Base-by-base conservation (phyloP, 768 basidiomycete genomes). In the Hysterangium stoloniferum region DNA sequence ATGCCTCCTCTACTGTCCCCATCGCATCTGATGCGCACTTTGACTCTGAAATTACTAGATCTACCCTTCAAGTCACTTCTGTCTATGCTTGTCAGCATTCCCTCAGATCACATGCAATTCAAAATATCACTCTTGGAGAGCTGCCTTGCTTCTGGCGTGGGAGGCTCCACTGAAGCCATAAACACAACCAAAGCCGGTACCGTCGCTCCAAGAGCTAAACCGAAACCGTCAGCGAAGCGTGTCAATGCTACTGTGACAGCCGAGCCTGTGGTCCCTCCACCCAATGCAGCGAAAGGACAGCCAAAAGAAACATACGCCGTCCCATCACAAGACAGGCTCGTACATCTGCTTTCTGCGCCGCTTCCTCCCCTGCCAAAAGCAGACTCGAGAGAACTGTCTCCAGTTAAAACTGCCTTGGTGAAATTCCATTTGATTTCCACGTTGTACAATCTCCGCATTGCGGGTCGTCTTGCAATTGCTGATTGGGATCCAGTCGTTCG, bases 341-440 rank as follows among this genome's bases (percentile, higher is more conserved):
- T 40, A 12, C 15, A 12, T 27, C 25, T 51, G 25, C 37, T 51
- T 51, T 41, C 36, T 2, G 25, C 47, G n/a, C 41, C 38, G 25
- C n/a, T 48, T 13, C 24, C 6, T 8, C 22, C n/a, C 15, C 31
- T 31, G 25, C 32, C 38, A 5, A n/a, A 20, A 9, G 35, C 40
- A 11, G 29, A 49, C 25, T 28, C 48, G 12, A 25, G 36, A 37
- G 8, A 22, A 22, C n/a, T 28, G 1, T 33, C 17, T 12, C 27
- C 44, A 22, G 27, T 29, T 7, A 37, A 49, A 25, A 40, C 40
- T 17, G 48, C 24, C 20, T 15, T 51, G 13, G 41, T 35, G 15
- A 51, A 51, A 31, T 51, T 29, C 17, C 38, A 51, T 17, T 28
- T 51, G n/a, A 22, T 51, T 25, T 38, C 49, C 31, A 31, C 40